Evolutionary conservation across 805 yeast genomes (phyloP).

Genomic region (Metschnikowia cerradonensis): DNA sequence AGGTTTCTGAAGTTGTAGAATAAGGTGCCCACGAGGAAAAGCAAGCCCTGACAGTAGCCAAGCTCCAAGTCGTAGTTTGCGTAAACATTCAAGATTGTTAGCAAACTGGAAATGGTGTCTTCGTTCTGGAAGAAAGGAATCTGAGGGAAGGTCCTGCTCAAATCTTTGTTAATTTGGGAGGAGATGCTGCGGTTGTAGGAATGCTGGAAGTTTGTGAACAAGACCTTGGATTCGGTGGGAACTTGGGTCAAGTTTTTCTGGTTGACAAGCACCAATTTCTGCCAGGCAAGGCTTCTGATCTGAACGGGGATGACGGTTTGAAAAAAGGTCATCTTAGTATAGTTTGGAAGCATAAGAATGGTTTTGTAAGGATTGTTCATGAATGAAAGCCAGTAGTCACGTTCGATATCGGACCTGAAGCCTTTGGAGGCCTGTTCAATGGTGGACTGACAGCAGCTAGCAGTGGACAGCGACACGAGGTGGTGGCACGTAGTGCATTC

Average conservation of each 20-base stretch:
- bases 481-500: conserved; percentile 11
- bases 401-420: conserved; percentile 22
- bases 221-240: conserved; percentile 32
- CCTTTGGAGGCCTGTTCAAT: conserved; percentile 7
- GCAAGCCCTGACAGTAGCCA: conserved; percentile 67
- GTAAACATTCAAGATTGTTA: conserved; percentile 55
- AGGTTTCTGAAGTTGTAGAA: conserved; percentile 36
- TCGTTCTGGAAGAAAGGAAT: conserved; percentile 44
- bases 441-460: conserved; percentile 10
- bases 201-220: conserved; percentile 40
- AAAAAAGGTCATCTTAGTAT: conserved; percentile 41
- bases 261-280: conserved; percentile 30
- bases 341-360: conserved; percentile 44
- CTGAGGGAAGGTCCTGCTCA: conserved; percentile 57
- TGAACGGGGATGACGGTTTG: conserved; percentile 45
- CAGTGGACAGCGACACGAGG: conserved; percentile 1
- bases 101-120: conserved; percentile 44
- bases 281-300: conserved; percentile 45
- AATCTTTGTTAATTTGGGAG: conserved; percentile 51
- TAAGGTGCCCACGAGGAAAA: conserved; percentile 59
- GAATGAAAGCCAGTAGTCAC: conserved; percentile 43
- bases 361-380: conserved; percentile 43
- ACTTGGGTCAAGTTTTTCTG: conserved; percentile 23
- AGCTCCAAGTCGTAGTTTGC: conserved; percentile 61
- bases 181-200: conserved; percentile 37